Evolutionary conservation across 139 green algal species (phyloP).

Genomic region (Tetraselmis chui): DNA sequence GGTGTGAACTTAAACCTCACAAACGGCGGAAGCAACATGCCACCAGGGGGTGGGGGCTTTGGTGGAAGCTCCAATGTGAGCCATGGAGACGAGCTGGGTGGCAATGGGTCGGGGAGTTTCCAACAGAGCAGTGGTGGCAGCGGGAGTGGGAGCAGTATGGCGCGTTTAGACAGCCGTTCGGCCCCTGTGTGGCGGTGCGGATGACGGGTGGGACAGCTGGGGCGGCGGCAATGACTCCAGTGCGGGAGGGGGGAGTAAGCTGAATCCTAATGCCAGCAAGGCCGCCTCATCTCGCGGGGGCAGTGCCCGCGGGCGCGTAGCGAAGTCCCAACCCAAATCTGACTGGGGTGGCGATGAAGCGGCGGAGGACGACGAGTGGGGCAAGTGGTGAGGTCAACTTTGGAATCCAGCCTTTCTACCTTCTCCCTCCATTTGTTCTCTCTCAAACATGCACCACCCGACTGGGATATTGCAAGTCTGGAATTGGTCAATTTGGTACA

Average conservation of each 20-base stretch:
- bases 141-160: neutral
- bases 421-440: no score
- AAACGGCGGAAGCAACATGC: no score
- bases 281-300: conserved; percentile 8
- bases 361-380: conserved; percentile 13
- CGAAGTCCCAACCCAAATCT: conserved; percentile 3
- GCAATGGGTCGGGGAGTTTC: neutral
- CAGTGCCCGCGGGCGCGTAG: neutral
- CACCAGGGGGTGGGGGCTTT: no score
- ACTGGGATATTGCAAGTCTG: no score
- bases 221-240: no score
- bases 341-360: neutral
- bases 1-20: neutral
- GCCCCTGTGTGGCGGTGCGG: neutral
- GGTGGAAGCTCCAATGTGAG: no score
- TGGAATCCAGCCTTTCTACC: no score
- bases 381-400: conserved; percentile 27
- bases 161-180: neutral
- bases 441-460: no score
- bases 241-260: neutral
- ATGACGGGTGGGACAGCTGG: conserved; percentile 13
- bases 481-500: no score
- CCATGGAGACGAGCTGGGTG: neutral
- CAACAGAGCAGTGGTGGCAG: neutral
- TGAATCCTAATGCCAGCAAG: neutral